These are phyloP conservation scores for Salinomyces thailandicus DNA, from an alignment of 2,329 filamentous ascomycete genomes.

Conservation along the genomic window DNA sequence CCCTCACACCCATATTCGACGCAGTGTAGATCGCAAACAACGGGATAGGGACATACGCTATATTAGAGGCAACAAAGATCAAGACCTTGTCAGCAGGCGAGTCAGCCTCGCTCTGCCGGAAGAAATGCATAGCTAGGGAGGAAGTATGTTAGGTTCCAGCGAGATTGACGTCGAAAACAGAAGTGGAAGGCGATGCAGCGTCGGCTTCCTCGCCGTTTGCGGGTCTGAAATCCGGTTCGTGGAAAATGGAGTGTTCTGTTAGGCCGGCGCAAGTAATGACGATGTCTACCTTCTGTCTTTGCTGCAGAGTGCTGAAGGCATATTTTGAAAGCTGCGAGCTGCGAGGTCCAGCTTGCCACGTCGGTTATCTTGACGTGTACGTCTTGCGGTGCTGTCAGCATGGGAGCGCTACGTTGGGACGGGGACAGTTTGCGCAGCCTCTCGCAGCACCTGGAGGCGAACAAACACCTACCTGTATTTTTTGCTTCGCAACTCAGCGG, in stretches of 20 bases:
- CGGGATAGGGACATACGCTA: conserved; percentile 5
- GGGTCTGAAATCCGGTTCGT: neutral
- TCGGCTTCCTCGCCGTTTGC: neutral
- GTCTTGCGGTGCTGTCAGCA: neutral
- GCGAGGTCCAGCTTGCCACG: conserved; percentile 20
- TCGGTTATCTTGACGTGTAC: conserved; percentile 22
- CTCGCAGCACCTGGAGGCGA: too few relatives aligned
- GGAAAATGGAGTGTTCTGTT: conserved; percentile 3
- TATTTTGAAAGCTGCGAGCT: conserved; percentile 23
- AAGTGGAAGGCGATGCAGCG: neutral
- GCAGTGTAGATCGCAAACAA: conserved; percentile 6
- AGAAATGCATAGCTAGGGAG: conserved; percentile 7
- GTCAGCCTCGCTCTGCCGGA: neutral
- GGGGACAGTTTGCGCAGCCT: too few relatives aligned
- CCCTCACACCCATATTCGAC: conserved; percentile 6
- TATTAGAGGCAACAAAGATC: conserved; percentile 5
- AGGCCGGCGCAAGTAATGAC: conserved; percentile 22
- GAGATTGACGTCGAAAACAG: conserved; percentile 7
- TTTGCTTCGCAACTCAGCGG: too few relatives aligned
- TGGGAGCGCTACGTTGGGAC: too few relatives aligned
- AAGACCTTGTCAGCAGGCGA: conserved; percentile 2
- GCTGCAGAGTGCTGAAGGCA: conserved; percentile 17
- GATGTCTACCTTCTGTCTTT: conserved; percentile 19
- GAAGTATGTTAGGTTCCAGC: conserved; percentile 6
- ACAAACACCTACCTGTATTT: too few relatives aligned